Percentiles rank a stretch among this genome's conserved stretches.
Evolutionary conservation across 2,329 filamentous ascomycete species (phyloP).

Genomic region (Ophiocordyceps camponoti-leonardi): DNA sequence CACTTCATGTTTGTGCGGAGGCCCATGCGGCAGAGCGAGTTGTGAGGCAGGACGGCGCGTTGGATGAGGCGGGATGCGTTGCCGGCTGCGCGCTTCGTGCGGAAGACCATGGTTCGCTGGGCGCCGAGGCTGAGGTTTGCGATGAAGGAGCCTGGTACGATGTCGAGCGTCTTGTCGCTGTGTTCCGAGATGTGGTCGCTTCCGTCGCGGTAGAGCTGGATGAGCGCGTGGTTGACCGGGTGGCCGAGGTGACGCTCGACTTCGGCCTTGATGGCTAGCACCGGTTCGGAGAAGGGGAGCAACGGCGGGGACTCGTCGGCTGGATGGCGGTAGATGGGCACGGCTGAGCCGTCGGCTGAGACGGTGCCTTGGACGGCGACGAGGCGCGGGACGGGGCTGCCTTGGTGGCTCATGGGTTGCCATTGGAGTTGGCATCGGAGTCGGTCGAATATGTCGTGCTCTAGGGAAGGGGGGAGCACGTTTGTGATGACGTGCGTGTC

Average conservation of each 20-base stretch:
- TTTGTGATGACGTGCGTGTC: conserved; percentile 61
- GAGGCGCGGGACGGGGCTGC: conserved; percentile 77
- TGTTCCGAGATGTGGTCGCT: conserved; percentile 92
- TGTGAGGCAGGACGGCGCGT: conserved; percentile 64
- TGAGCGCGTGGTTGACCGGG: conserved; percentile 74
- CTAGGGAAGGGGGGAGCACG: conserved; percentile 42
- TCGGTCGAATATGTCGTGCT: conserved; percentile 46
- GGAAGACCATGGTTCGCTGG: conserved; percentile 74
- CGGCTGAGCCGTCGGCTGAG: conserved; percentile 43
- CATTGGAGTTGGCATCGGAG: conserved; percentile 64
- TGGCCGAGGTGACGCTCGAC: conserved; percentile 64
- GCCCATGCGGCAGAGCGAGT: conserved; percentile 75
- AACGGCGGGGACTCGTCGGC: conserved; percentile 73
- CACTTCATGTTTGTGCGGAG: conserved; percentile 67
- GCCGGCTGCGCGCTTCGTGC: conserved; percentile 44
- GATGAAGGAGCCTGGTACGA: conserved; percentile 63
- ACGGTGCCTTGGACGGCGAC: conserved; percentile 76
- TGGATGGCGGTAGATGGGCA: conserved; percentile 90
- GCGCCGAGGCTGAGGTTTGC: conserved; percentile 91
- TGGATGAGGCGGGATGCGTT: conserved; percentile 32
- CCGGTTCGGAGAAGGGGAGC: conserved; percentile 55
- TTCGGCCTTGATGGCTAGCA: conserved; percentile 47
- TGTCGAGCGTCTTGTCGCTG: conserved; percentile 91
- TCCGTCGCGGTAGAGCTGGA: conserved; percentile 82
- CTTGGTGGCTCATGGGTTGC: conserved; percentile 85